phyloP scores from a whole-genome alignment of 768 basidiomycete species.

The Boletus sensibilis region DNA sequence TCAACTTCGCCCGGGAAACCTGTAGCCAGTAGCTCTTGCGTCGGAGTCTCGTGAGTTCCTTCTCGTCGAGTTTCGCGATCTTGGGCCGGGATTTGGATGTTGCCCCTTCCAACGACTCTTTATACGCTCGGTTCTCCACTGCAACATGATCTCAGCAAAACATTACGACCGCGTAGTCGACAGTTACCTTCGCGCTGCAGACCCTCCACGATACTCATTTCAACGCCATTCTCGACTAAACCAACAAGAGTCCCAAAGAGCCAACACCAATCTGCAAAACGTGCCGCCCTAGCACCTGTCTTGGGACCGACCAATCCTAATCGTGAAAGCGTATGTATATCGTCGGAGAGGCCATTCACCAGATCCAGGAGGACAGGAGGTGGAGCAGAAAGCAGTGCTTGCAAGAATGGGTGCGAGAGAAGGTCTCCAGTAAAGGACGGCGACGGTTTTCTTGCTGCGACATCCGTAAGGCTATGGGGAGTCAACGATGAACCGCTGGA shows the following conservation, averaged over 20 bases:
- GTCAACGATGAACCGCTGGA: slow-evolving; percentile 29
- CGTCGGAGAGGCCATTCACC: slow-evolving; percentile 71
- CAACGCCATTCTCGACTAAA: slow-evolving; percentile 80
- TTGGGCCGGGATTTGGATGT: slow-evolving; percentile 69
- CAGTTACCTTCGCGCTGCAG: slow-evolving; percentile 60
- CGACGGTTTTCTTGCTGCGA: slow-evolving; percentile 4
- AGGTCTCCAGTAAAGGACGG: slow-evolving; percentile 19
- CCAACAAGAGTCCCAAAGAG: slow-evolving; percentile 74
- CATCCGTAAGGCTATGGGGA: slow-evolving; percentile 22
- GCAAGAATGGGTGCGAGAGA: slow-evolving; percentile 61
- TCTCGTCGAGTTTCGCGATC: slow-evolving; percentile 58
- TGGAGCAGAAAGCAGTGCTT: slow-evolving; percentile 73
- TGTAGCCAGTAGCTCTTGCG: slow-evolving; percentile 77
- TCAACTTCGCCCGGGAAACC: slow-evolving; percentile 64
- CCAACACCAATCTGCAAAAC: slow-evolving; percentile 87
- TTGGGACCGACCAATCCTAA: slow-evolving; percentile 67
- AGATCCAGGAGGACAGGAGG: slow-evolving; percentile 82
- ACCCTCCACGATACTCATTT: slow-evolving; percentile 65
- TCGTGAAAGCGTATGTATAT: slow-evolving; percentile 71
- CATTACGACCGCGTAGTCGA: not conserved
- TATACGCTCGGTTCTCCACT: slow-evolving; percentile 75
- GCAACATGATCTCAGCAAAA: not conserved
- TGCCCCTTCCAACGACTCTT: slow-evolving; percentile 68
- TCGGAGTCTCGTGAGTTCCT: slow-evolving; percentile 64
- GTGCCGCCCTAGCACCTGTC: slow-evolving; percentile 65